Evolutionary conservation across 495 filamentous ascomycete genomes (phyloP), one percentile per base, ranked within the genome.

Genomic region (Penicillium cosmopolitanum): DNA sequence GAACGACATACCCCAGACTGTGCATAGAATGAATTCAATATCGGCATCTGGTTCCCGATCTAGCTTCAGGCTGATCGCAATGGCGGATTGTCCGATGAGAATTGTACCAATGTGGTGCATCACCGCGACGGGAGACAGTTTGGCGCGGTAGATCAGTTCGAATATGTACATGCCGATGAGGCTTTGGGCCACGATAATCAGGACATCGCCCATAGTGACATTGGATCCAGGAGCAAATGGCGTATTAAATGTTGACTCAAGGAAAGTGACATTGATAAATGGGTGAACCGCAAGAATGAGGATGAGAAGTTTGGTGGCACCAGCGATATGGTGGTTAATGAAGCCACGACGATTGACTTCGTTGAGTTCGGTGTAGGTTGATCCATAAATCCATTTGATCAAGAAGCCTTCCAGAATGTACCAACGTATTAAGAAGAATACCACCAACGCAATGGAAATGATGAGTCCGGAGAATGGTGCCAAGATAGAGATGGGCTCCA

Each of bases 301-400:
- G 16, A 82, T 76, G 35, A 77, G 2, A 13, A 82, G 50, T 40
- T 82, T 82, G 6, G 76, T 81, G 0, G 55, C 28, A 0, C 78
- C 79, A 15, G 80, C 77, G 18, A 82, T 76, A 55, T 82, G 80
- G 54, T 82, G 79, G 55, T 82, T 82, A 31, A 82, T 62, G 60
- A 82, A 81, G 0, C 79, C 79, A 2, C 78, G 73, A 7, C 77
- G 70, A 44, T 73, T 69, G 3, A 55, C 16, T 28, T 79, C 78
- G 50, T 66, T 67, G 36, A 82, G 65, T 4, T 62, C 19, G 0
- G 68, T 72, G 51, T 76, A 82, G 28, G 55, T 74, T 9, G 55
- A 7, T 11, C 73, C 71, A 52, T 82, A 82, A 5, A 73, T 23
- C 8, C 64, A 58, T 19, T 53, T 55, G 5, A 82, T 66, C 5